Base-by-base conservation (phyloP, 179 eudicot genomes). In the Corrigiola litoralis region DNA sequence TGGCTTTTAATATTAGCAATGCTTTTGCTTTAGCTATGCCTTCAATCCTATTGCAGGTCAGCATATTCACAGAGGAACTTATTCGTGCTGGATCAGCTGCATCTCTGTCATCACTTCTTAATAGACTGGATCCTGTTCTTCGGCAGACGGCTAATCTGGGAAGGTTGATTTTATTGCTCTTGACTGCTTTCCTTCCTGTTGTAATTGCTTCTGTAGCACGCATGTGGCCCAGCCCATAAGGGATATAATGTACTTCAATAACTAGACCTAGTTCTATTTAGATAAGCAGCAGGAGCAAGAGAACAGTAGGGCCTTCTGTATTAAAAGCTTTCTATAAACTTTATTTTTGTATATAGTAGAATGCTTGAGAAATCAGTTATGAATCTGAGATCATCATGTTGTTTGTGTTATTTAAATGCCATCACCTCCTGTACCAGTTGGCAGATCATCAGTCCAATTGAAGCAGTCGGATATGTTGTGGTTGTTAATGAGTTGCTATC, bases 21-120 rank as follows among this genome's bases (percentile, higher is more conserved):
- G 32, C 13, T 48, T 36, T 72, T 29, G 37, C 36, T 71, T 58
- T 27, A 12, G 42, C 27, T 44, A 50, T 70, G 65, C 50, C 14
- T 69, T 42, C 34, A 18, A 51, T 45, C 59, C 36, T 48, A 65
- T 10, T 82, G 81, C 84, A 95, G 99, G 82, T 95, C 67, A 73
- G 81, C 63, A 91, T 95, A 75, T 95, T 95, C 72, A 91, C 99
- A 7, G 99, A 95, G 79, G 99, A 95, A 75, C 81, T 95, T 29
- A 88, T 95, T 64, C 92, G 99, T 42, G 91, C 95, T 74, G 99
- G 99, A 75, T 91, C 99, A 47, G 99, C 99, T 75, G 99, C 99
- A 66, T 85, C 99, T 33, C 74, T 95, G 27, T 95, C 99, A 25
- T 76, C 87, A n/a, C 96, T 95, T 70, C 80, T 95, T 67, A 95